A percentile compares a stretch with the other conserved stretches of the same genome.
These are phyloP conservation scores for Arachis stenosperma DNA, from an alignment of 306 rosid genomes.

Conservation along the genomic window DNA sequence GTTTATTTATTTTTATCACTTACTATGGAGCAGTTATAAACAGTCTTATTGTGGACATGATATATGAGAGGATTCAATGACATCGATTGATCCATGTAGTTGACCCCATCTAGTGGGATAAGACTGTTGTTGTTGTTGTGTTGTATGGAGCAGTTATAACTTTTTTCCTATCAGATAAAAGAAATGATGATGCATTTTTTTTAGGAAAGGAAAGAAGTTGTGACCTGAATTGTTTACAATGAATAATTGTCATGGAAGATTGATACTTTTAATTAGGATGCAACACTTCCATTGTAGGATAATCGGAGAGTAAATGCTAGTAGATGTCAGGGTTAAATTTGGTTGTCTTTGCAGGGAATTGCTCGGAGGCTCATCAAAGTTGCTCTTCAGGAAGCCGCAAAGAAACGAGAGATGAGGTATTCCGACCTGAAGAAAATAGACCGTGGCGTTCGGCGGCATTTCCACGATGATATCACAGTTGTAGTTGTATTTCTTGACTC, in stretches of 20 bases:
- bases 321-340: slow-evolving; percentile 29
- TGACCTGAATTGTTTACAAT: slow-evolving; percentile 4
- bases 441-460: slow-evolving; percentile 89
- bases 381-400: slow-evolving; percentile 89
- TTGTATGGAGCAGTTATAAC: not conserved
- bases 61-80: no score
- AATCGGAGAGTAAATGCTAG: slow-evolving; percentile 5
- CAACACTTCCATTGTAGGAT: slow-evolving; percentile 11
- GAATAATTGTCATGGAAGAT: slow-evolving; percentile 7
- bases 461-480: slow-evolving; percentile 90
- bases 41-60: no score
- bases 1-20: slow-evolving; percentile 13
- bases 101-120: no score
- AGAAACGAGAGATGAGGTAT: slow-evolving; percentile 93
- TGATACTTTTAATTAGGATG: not conserved
- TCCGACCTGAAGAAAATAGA: slow-evolving; percentile 87
- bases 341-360: slow-evolving; percentile 65
- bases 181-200: not conserved
- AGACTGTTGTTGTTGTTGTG: no score
- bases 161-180: not conserved
- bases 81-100: no score
- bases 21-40: slow-evolving; percentile 7
- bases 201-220: slow-evolving; percentile 12
- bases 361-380: slow-evolving; percentile 80
- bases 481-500: slow-evolving; percentile 77